A percentile compares a stretch with the other conserved stretches of the same genome.
Conservation (phyloP, 2,329 filamentous ascomycete species). For the Geosmithia flava region DNA sequence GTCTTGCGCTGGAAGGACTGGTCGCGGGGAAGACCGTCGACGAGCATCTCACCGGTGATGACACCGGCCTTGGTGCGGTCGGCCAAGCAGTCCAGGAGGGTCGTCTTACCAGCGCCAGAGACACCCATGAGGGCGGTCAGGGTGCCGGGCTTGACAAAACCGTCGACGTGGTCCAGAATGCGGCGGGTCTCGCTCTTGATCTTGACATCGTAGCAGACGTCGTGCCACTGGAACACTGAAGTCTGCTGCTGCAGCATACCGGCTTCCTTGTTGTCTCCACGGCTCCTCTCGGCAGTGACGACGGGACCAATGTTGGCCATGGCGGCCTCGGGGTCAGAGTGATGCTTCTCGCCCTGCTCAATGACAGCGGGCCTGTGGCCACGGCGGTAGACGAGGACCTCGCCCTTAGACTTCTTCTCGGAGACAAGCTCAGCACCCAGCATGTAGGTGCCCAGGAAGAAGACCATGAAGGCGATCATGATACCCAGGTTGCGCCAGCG, state of each 20-base stretch:
- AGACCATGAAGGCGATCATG: slow-evolving; percentile 49
- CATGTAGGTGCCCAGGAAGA: slow-evolving; percentile 51
- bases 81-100: slow-evolving; percentile 5
- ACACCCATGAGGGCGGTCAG: slow-evolving; percentile 72
- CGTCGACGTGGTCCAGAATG: slow-evolving; percentile 71
- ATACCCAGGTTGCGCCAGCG: slow-evolving; percentile 64
- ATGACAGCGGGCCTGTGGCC: slow-evolving; percentile 49
- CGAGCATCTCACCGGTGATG: slow-evolving; percentile 6
- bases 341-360: slow-evolving; percentile 47
- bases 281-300: slow-evolving; percentile 9
- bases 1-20: slow-evolving; percentile 6
- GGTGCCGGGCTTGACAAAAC: slow-evolving; percentile 83
- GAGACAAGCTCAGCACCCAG: slow-evolving; percentile 53
- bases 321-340: slow-evolving; percentile 45
- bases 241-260: slow-evolving; percentile 27
- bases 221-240: slow-evolving; percentile 64
- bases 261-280: slow-evolving; percentile 3
- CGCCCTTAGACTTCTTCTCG: slow-evolving; percentile 60
- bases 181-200: slow-evolving; percentile 62
- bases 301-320: slow-evolving; percentile 34
- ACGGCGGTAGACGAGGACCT: slow-evolving; percentile 62
- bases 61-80: slow-evolving; percentile 5
- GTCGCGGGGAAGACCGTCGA: slow-evolving; percentile 5
- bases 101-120: slow-evolving; percentile 6
- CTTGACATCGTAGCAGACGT: slow-evolving; percentile 60